Conservation (phyloP, 148 eudicot genomes). For the Mesembryanthemum crystallinum region DNA sequence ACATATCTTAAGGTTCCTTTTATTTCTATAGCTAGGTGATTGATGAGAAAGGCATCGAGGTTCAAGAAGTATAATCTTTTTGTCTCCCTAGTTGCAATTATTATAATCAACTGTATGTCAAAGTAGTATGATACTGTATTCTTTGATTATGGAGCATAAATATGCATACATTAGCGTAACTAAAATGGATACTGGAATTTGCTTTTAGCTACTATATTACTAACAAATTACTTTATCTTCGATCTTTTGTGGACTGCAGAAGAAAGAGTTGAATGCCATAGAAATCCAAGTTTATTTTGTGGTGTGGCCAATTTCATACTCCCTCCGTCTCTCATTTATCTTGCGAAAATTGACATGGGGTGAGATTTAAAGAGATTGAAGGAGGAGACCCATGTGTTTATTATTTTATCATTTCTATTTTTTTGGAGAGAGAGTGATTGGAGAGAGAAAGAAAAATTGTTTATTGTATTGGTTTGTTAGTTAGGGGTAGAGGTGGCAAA, state of each 20-base stretch:
- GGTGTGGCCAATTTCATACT: not conserved
- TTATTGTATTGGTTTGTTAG: too few relatives aligned
- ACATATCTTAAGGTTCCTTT: conserved; percentile 9
- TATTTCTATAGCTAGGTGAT: conserved; percentile 7
- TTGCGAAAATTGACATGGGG: too few relatives aligned
- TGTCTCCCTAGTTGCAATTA: conserved; percentile 4
- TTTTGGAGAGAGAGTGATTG: too few relatives aligned
- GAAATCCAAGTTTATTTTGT: not conserved
- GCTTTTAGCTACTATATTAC: not conserved
- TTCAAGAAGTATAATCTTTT: too few relatives aligned
- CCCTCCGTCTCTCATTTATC: too few relatives aligned
- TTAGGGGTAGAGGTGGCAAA: too few relatives aligned
- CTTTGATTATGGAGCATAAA: conserved; percentile 5
- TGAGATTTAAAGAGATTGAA: too few relatives aligned
- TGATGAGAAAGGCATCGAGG: conserved; percentile 3
- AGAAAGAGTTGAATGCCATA: not conserved
- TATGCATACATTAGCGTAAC: not conserved
- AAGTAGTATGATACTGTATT: not conserved
- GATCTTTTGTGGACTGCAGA: not conserved
- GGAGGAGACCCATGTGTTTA: too few relatives aligned
- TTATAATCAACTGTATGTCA: conserved; percentile 14
- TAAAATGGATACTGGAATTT: not conserved
- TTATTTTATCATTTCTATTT: too few relatives aligned
- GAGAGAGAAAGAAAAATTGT: too few relatives aligned
- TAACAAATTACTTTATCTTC: conserved; percentile 1